Conservation (phyloP, 352 stramenopile genomes). For the Pilasporangium apinafurcum region DNA sequence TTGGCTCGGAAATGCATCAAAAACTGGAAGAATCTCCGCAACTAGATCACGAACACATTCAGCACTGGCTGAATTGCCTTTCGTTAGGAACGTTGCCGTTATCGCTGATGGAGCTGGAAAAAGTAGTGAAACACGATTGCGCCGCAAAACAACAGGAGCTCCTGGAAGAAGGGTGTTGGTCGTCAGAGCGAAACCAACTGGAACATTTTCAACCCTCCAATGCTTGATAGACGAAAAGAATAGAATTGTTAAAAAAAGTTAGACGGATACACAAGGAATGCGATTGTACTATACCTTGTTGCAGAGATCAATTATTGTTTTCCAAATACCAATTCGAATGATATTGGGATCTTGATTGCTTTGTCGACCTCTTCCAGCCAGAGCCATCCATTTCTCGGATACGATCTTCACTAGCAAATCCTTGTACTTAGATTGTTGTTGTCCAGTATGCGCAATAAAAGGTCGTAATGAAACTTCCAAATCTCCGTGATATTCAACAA, state of each 20-base stretch:
- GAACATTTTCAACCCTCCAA: slow-evolving; percentile 61
- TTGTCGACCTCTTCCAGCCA: slow-evolving; percentile 8
- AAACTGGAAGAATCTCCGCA: slow-evolving; percentile 50
- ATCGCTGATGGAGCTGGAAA: slow-evolving; percentile 55
- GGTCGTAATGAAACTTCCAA: slow-evolving; percentile 19
- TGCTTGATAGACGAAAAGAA: slow-evolving; percentile 9
- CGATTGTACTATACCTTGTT: slow-evolving; percentile 47
- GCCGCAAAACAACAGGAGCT: slow-evolving; percentile 54
- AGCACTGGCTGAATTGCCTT: slow-evolving; percentile 13
- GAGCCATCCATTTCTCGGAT: slow-evolving; percentile 25
- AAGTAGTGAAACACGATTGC: slow-evolving; percentile 59
- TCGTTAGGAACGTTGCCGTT: slow-evolving; percentile 33
- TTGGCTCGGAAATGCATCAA: slow-evolving; percentile 54
- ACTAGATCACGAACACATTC: slow-evolving; percentile 49
- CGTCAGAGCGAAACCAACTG: slow-evolving; percentile 52
- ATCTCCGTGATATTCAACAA: slow-evolving; percentile 33
- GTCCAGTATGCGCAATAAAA: slow-evolving; percentile 21
- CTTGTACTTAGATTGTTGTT: slow-evolving; percentile 59
- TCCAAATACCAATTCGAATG: slow-evolving; percentile 52
- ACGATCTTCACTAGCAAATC: slow-evolving; percentile 52
- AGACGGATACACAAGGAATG: background rate
- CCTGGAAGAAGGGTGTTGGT: slow-evolving; percentile 40
- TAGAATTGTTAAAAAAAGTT: background rate
- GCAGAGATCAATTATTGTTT: slow-evolving; percentile 56
- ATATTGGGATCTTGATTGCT: slow-evolving; percentile 15